Evolutionary conservation across 139 green algal genomes (phyloP).

Genomic region (Bryopsis sp.): DNA sequence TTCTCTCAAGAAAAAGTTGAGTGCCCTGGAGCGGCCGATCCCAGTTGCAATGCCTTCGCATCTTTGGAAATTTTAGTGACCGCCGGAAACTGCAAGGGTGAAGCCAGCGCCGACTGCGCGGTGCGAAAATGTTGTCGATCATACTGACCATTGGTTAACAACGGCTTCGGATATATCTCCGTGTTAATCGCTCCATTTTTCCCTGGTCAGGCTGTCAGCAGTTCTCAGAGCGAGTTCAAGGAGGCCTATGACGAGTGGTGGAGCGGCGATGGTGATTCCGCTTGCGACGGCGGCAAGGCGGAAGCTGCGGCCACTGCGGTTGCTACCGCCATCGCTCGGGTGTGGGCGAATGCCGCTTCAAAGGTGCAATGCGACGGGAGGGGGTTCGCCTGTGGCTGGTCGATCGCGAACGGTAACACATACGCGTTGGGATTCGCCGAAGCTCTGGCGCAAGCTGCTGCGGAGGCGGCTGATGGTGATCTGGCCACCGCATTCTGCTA

Average conservation of each 20-base stretch:
- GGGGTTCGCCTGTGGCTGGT: slow-evolving; percentile 3
- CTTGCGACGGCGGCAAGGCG: background rate
- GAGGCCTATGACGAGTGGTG: background rate
- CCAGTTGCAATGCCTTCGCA: slow-evolving; percentile 8
- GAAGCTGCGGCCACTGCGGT: background rate
- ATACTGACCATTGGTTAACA: background rate
- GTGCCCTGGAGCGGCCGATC: no score
- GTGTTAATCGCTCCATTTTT: no score
- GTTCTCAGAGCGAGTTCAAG: background rate
- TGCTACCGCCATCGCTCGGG: background rate
- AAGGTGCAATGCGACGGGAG: background rate
- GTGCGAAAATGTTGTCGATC: no score
- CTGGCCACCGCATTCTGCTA: background rate
- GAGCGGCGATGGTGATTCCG: background rate
- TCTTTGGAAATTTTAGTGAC: background rate
- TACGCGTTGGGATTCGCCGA: background rate
- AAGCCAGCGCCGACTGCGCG: background rate
- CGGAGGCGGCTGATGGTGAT: background rate
- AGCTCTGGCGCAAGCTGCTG: slow-evolving; percentile 1
- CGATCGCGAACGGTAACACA: background rate
- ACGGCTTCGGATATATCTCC: background rate
- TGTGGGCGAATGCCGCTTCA: no score
- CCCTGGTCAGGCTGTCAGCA: background rate
- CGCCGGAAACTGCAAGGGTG: background rate
- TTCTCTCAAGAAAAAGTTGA: no score